Conservation (phyloP, 768 basidiomycete genomes). For the Tubosaeta sp. region DNA sequence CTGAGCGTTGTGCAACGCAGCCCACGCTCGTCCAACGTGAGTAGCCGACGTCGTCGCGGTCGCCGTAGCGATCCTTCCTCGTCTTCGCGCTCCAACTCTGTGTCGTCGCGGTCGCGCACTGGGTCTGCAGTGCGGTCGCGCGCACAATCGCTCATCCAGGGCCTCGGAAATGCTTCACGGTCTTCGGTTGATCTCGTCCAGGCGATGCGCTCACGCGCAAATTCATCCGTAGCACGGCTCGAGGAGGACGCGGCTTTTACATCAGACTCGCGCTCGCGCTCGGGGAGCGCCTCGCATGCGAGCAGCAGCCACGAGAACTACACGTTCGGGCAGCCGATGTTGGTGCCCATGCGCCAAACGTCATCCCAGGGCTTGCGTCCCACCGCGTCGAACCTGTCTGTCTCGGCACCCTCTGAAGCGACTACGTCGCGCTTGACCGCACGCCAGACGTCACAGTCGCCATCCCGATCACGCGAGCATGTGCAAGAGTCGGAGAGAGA, state of each 20-base stretch:
- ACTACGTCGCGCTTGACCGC: conserved; percentile 23
- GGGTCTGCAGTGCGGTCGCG: conserved; percentile 57
- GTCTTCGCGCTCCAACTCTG: conserved; percentile 28
- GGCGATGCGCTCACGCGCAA: conserved; percentile 48
- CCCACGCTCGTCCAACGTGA: conserved; percentile 41
- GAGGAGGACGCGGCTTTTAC: conserved; percentile 46
- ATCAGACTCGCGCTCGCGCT: conserved; percentile 33
- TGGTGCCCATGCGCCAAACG: conserved; percentile 23
- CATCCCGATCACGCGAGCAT: background rate
- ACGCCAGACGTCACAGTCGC: conserved; percentile 13
- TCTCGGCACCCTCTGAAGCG: conserved; percentile 22
- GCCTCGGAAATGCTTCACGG: conserved; percentile 55
- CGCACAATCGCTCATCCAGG: conserved; percentile 64
- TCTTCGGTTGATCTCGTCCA: conserved; percentile 58
- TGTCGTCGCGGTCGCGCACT: conserved; percentile 38
- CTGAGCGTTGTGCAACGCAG: conserved; percentile 47
- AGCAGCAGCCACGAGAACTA: conserved; percentile 58
- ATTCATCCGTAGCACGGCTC: conserved; percentile 68
- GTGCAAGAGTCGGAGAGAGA: conserved; percentile 10
- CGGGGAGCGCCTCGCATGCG: conserved; percentile 44
- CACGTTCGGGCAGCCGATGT: conserved; percentile 65
- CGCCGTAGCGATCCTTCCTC: conserved; percentile 36
- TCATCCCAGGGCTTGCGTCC: conserved; percentile 19
- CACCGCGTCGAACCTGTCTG: conserved; percentile 16
- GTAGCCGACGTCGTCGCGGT: conserved; percentile 30